Evolutionary conservation across 2,329 filamentous ascomycete species (phyloP), one percentile per base, ranked within the genome.

Genomic region (Allantophomopsis lycopodina): DNA sequence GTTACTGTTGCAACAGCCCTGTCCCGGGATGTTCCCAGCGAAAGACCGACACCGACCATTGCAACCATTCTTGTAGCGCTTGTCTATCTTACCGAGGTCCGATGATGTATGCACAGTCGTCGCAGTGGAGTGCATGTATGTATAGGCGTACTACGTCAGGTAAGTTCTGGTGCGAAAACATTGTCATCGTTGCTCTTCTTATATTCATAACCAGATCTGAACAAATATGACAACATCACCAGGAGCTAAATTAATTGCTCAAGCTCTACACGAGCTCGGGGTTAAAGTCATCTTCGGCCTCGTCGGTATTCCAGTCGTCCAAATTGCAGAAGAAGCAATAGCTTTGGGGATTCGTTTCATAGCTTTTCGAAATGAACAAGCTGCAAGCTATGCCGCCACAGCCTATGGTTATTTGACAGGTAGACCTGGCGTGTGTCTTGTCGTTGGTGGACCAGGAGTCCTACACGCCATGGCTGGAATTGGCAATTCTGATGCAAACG

Each of bases 371-470:
- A 76, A 75, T 46, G 71, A 76, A 46, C 71, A 76, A 52, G 68
- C 71, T 10, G 69, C 67, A 23, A 65, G 64, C 45, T 75, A 75
- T 59, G 71, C 71, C 10, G 70, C 71, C 3, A 69, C 66, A 36
- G 67, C 66, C 5, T 74, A 75, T 61, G 71, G 70, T 12, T 76
- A 73, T 46, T 58, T 75, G 47, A 73, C 68, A 3, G 69, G 69
- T 15, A 62, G 53, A 40, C 70, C 70, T 4, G 72, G 69, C 3
- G 66, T 75, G 8, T 74, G 69, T 50, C 58, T 75, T 32, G 65
- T 72, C n/a, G 71, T 76, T 2, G 71, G 71, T 38, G 71, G 71
- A 7, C 71, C 71, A 7, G 71, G 71, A 16, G 67, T 76, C 12
- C 55, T 75, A 16, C 71, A 75, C 59, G 67, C 68, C 10, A 64